Conservation (phyloP, 1,284 basidiomycete species). For the Ustilago crameri region DNA sequence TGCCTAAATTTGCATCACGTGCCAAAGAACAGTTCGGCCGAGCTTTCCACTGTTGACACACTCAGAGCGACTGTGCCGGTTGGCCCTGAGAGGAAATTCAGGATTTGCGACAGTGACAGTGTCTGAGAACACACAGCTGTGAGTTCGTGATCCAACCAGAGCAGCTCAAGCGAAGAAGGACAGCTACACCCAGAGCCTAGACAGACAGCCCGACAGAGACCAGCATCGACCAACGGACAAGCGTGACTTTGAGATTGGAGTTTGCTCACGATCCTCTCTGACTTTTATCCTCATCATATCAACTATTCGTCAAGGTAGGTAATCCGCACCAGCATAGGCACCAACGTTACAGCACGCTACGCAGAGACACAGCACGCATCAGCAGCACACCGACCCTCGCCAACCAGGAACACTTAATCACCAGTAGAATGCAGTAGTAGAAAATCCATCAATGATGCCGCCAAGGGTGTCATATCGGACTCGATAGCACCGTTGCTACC, state of each 20-base stretch:
- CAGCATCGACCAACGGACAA: constrained; percentile 1
- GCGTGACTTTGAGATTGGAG: constrained; percentile 34
- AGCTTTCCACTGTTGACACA: no score
- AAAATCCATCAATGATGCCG: neutral
- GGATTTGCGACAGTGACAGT: no score
- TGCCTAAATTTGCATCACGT: no score
- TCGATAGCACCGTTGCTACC: no score
- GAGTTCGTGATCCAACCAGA: neutral
- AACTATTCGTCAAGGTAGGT: constrained; percentile 56
- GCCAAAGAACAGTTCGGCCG: no score
- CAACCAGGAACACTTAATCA: neutral
- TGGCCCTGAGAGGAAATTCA: no score
- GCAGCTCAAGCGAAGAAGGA: neutral
- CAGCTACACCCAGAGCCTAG: no score
- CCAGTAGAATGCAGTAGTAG: neutral
- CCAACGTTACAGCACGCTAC: constrained; percentile 13
- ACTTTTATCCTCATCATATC: constrained; percentile 51
- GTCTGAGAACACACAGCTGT: no score
- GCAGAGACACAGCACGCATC: constrained; percentile 35
- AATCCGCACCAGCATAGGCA: constrained; percentile 13
- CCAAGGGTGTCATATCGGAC: neutral
- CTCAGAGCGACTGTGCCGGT: no score
- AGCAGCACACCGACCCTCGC: constrained; percentile 7
- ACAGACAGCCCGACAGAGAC: constrained; percentile 1
- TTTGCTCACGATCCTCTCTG: constrained; percentile 52